These are phyloP conservation scores for Alnus glutinosa DNA, from an alignment of 306 rosid species.

Conservation along the genomic window DNA sequence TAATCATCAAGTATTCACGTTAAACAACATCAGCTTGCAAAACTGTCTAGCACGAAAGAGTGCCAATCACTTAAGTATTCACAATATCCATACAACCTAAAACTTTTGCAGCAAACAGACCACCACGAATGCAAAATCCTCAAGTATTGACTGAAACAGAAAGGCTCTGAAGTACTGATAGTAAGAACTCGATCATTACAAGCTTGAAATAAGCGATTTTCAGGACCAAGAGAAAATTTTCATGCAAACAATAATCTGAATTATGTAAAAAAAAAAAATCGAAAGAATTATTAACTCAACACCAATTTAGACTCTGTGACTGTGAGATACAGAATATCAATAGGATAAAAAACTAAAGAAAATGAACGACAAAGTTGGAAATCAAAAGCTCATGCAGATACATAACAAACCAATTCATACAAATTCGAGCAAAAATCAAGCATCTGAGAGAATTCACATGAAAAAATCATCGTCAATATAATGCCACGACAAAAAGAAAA, in stretches of 20 bases:
- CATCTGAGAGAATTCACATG: background rate
- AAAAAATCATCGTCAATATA: no score
- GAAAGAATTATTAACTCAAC: no score
- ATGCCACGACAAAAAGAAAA: background rate
- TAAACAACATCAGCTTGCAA: background rate
- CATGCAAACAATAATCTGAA: no score
- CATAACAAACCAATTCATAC: background rate
- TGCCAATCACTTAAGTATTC: background rate
- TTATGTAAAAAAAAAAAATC: no score
- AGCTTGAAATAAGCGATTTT: background rate
- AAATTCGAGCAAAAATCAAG: background rate
- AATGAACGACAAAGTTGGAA: background rate
- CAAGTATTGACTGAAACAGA: background rate
- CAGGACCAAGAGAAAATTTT: background rate
- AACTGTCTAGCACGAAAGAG: background rate
- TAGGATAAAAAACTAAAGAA: background rate
- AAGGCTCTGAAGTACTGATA: background rate
- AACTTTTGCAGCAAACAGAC: background rate
- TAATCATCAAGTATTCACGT: background rate
- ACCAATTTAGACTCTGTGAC: background rate
- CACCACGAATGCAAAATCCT: background rate
- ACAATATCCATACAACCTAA: background rate
- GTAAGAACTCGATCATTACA: background rate
- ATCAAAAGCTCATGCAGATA: background rate
- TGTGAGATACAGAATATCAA: background rate